Percentiles rank a stretch among this genome's conserved stretches.
These are phyloP conservation scores for Silene conica DNA, from an alignment of 148 eudicot genomes.

Conservation along the genomic window DNA sequence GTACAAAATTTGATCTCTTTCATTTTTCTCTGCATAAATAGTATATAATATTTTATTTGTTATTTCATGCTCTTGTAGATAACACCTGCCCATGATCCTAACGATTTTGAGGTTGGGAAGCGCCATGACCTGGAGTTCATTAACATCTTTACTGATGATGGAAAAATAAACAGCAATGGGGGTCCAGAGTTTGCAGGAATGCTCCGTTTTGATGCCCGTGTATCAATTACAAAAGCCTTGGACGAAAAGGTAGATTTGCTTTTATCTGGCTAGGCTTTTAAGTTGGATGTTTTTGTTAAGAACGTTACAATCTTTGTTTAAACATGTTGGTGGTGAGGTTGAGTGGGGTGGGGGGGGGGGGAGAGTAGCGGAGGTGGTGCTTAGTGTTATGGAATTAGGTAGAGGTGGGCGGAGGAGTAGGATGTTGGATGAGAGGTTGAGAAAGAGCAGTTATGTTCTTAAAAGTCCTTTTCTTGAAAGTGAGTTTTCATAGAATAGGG, in stretches of 20 bases:
- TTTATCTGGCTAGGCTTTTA: background rate
- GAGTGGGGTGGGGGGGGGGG: too few relatives aligned
- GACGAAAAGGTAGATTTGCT: conserved; percentile 49
- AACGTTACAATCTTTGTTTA: background rate
- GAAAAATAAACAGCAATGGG: conserved; percentile 78
- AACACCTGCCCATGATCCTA: conserved; percentile 96
- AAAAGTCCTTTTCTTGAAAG: too few relatives aligned
- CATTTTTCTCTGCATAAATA: background rate
- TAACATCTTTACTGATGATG: conserved; percentile 87
- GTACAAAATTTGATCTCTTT: background rate
- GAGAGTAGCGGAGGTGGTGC: too few relatives aligned
- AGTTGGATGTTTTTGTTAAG: background rate
- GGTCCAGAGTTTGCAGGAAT: conserved; percentile 66
- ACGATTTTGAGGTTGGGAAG: conserved; percentile 95
- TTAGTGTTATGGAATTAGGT: too few relatives aligned
- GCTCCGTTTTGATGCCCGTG: conserved; percentile 83
- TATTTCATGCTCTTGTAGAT: conserved; percentile 50
- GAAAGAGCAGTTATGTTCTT: too few relatives aligned
- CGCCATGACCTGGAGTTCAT: conserved; percentile 78
- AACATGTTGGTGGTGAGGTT: background rate
- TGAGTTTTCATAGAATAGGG: too few relatives aligned
- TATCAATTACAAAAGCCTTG: conserved; percentile 59
- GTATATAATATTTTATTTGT: conserved; percentile 5
- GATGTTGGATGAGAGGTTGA: too few relatives aligned
- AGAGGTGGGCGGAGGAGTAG: too few relatives aligned